Evolutionary conservation across 805 yeast genomes (phyloP).

Genomic region (Ascoidea rubescens): DNA sequence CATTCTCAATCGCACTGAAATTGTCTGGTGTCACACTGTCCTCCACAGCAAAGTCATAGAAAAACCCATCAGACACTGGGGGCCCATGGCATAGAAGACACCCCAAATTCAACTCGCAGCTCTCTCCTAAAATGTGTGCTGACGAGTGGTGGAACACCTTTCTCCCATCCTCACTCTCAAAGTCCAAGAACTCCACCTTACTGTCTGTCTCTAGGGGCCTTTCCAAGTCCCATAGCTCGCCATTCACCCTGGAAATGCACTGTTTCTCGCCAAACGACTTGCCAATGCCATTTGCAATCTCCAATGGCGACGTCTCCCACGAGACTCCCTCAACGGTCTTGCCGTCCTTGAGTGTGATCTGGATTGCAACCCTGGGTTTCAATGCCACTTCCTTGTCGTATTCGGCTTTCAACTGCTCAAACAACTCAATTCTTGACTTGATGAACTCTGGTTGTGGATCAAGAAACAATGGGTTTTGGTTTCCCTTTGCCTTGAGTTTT

Average conservation of each 20-base stretch:
- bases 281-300: conserved; percentile 72
- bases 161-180: conserved; percentile 88
- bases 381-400: conserved; percentile 60
- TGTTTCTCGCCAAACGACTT: conserved; percentile 81
- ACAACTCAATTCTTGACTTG: conserved; percentile 62
- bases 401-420: conserved; percentile 67
- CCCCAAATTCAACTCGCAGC: conserved; percentile 92
- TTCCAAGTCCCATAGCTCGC: conserved; percentile 86
- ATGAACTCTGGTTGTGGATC: conserved; percentile 80
- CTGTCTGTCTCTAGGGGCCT: conserved; percentile 77
- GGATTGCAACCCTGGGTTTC: conserved; percentile 35
- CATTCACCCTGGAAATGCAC: conserved; percentile 84
- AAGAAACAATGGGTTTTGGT: conserved; percentile 18
- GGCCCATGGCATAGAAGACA: conserved; percentile 92
- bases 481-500: not conserved
- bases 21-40: conserved; percentile 75
- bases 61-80: conserved; percentile 95
- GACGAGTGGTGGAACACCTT: conserved; percentile 98
- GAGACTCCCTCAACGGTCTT: conserved; percentile 61
- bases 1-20: conserved; percentile 71
- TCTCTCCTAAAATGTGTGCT: conserved; percentile 96
- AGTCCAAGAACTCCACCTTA: conserved; percentile 70
- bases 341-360: conserved; percentile 84
- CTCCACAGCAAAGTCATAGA: conserved; percentile 86
- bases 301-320: conserved; percentile 84